Base-by-base conservation (phyloP, 2,329 filamentous ascomycete species). In the Pseudocercospora pini-densiflorae region DNA sequence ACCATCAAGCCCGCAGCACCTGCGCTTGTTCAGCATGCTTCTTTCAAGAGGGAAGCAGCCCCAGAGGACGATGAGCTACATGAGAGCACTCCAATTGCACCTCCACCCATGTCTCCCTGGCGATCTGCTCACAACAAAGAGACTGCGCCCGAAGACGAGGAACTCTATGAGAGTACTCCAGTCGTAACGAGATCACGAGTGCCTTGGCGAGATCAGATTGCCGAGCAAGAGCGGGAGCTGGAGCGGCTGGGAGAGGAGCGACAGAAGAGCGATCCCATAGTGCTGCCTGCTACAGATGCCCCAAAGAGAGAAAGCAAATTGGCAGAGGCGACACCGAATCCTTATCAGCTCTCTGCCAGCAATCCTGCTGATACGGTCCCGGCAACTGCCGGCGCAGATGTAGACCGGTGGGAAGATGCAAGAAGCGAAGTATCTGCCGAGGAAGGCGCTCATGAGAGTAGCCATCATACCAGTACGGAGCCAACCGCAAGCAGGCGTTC, bases 341-440 rank as follows among this genome's bases (percentile, higher is more conserved):
- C 65, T 14, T 67, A 67, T 65, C 55, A 58, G 55, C 55, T 58
- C 31, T 58, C 55, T 7, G 24, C 29, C 21, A 43, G 31, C 14
- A 19, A 27, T 8, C 19, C 51, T 29, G 23, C 27, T 9, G 27
- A 55, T 55, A 29, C 51, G 3, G 24, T 33, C 16, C 23, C 24
- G 16, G 51, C 51, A 3, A 55, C 24, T 55, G 51, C 51, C 16
- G 51, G 27, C n/a, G 51, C 24, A 21, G 55, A 43, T 12, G 23
- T 24, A 19, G 64, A 64, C 3, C 45, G 45, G 6, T 63, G 67
- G 62, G 70, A 67, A 29, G 64, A 68, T 55, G 66, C 66, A 23
- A 59, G 70, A 19, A 75, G 73, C 59, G 69, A 70, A 31, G 65
- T 73, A 10, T 73, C 73, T 10, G 71, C 70, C 2, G 70, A 74